A percentile compares a stretch with the other conserved stretches of the same genome.
phyloP scores from a whole-genome alignment of 192 early-diverging fungal species.

The Dimargaris xerosporica region DNA sequence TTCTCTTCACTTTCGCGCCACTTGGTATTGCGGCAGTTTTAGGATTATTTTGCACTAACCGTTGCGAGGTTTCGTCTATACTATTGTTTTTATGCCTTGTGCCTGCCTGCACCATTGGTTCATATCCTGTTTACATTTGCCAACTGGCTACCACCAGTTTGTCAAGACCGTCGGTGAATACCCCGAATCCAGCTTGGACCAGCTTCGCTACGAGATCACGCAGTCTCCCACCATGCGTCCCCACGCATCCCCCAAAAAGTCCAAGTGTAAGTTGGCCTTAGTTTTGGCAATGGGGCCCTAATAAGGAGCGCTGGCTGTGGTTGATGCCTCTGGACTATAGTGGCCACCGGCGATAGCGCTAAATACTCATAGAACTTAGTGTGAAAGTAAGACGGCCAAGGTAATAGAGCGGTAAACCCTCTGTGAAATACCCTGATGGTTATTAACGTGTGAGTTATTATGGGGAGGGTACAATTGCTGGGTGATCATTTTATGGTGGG shows the following conservation, averaged over 20 bases:
- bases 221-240: background rate
- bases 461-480: background rate
- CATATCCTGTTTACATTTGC: background rate
- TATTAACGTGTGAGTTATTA: background rate
- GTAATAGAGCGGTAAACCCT: no score
- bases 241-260: background rate
- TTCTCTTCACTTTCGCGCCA: background rate
- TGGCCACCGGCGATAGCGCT: no score
- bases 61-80: background rate
- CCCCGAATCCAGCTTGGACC: slow-evolving; percentile 4
- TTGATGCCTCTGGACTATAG: no score
- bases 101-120: background rate
- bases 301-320: no score
- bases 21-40: background rate
- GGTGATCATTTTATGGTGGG: background rate
- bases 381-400: no score
- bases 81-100: background rate
- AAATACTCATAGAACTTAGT: no score
- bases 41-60: background rate
- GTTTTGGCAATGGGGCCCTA: no score
- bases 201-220: slow-evolving; percentile 1
- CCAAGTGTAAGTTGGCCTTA: background rate
- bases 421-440: background rate
- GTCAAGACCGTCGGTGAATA: slow-evolving; percentile 7
- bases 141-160: background rate